Base-by-base conservation (phyloP, 75 land plant species). In the Pinus taeda region DNA sequence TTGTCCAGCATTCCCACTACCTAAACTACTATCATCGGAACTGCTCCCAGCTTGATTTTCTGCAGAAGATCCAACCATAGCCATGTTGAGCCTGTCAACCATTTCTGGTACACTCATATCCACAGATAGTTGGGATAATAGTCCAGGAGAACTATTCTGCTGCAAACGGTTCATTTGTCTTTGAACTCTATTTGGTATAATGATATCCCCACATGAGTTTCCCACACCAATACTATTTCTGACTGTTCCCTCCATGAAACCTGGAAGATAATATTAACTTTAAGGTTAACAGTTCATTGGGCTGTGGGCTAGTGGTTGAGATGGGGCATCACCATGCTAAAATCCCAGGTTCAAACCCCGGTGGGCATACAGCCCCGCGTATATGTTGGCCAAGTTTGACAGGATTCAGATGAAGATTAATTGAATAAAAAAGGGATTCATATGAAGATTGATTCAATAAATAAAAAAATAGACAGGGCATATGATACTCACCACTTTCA, bases 121-220 rank as follows among this genome's bases (percentile, higher is more conserved):
- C 3, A 85, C 74, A 49, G 72, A 18, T 30, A 90, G 80, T 76
- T 80, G 89, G 13, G 89, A 76, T 77, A 87, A 78, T 20, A 78
- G 22, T 24, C 89, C 84, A 60, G 77, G 75, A 66, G 85, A 75
- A 45, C 75, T 75, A 20, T 82, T 33, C 73, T 83, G 55, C 57
- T 83, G 61, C 15, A 82, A 75, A 79, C 76, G 81, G 76, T 76
- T 85, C 33, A 81, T 22, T 59, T 81, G 83, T 39, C 30, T 59
- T 61, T 81, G 86, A 59, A 83, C 67, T 65, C 81, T 76, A 60
- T 71, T 81, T 57, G 20, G 60, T 5, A 60, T 17, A 53, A 57
- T 15, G 60, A 26, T 74, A 49, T 74, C 75, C 33, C 75, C 72
- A 69, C 72, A 69, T 15, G 72, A 69, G 49, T 21, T 69, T 69